Evolutionary conservation across 2,329 filamentous ascomycete genomes (phyloP).

Genomic region (Pseudocercospora pini-densiflorae): DNA sequence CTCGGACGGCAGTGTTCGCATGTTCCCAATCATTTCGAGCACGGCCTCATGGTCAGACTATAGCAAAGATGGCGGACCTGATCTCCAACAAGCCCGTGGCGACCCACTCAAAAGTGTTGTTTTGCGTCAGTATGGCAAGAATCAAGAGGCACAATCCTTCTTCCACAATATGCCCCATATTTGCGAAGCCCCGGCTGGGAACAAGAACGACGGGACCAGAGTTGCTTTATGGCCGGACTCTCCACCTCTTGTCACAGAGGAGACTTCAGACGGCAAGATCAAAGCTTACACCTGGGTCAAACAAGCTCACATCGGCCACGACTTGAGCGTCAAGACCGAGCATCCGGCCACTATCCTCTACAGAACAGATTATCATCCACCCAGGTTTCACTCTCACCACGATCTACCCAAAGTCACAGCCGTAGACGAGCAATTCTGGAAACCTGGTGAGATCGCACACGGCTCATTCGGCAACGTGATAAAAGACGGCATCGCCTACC

Average conservation of each 20-base stretch:
- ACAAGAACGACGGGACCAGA: conserved; percentile 21
- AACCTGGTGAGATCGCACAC: conserved; percentile 21
- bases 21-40: conserved; percentile 27
- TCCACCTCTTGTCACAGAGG: conserved; percentile 23
- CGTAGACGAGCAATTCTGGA: conserved; percentile 26
- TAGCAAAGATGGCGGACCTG: conserved; percentile 19
- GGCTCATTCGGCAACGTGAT: conserved; percentile 22
- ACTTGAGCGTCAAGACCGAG: conserved; percentile 17
- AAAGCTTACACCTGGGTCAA: conserved; percentile 27
- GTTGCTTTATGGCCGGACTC: conserved; percentile 24
- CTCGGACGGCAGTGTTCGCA: conserved; percentile 20
- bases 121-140: conserved; percentile 22
- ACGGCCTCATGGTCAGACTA: conserved; percentile 27
- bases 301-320: conserved; percentile 20
- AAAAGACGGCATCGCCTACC: conserved; percentile 19
- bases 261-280: conserved; percentile 16
- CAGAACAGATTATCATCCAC: conserved; percentile 15
- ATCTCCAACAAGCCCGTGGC: conserved; percentile 12
- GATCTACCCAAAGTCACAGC: conserved; percentile 21
- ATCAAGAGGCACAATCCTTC: conserved; percentile 20
- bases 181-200: conserved; percentile 19
- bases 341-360: conserved; percentile 25
- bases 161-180: conserved; percentile 18
- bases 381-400: conserved; percentile 15
- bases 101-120: conserved; percentile 17